Evolutionary conservation across 2,329 filamentous ascomycete genomes (phyloP), one percentile per base, ranked within the genome.

Genomic region (Pseudocercospora cruenta): DNA sequence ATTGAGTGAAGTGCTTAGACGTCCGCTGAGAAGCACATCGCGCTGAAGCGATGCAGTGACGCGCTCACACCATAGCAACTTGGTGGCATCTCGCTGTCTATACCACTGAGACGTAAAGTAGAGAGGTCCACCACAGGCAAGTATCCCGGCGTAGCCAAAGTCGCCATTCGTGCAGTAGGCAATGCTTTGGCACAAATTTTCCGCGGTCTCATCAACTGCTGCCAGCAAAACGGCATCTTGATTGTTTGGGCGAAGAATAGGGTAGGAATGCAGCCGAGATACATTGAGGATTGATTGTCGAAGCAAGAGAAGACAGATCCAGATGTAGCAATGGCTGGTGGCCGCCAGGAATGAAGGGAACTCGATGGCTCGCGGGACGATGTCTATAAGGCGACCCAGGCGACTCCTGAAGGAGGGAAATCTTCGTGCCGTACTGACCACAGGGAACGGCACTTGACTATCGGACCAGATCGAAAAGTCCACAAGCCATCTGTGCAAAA

Each of bases 181-280:
- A 19, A 63, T 55, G 26, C 47, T 55, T 39, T 63, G 60, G 28
- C 60, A 58, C 22, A 62, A 26, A 39, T 47, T 33, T 14, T 24
- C 24, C 19, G 60, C 60, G 16, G 12, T 39, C 22, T 43, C 57
- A 22, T 28, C 21, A 3, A 49, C 43, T n/a, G 33, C 21, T n/a
- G 51, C 55, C 4, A 49, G 28, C 19, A 63, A 21, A 26, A 33
- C 21, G 14, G 33, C 36, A 21, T 63, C 33, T 16, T 58, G 60
- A 2, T 57, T 55, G 19, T 45, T 22, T 16, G n/a, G 51, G 14
- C 21, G 22, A 10, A 60, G 26, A 24, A 58, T 26, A 3, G 22
- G 53, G 36, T 28, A 63, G 4, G 53, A 10, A 31, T 49, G 16
- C 16, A 49, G 21, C 2, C 39, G 36, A 22, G 58, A 16, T 10